Evolutionary conservation across 1,139 yeast genomes (phyloP), one percentile per base, ranked within the genome.

Genomic region (Kluyveromyces sp.): DNA sequence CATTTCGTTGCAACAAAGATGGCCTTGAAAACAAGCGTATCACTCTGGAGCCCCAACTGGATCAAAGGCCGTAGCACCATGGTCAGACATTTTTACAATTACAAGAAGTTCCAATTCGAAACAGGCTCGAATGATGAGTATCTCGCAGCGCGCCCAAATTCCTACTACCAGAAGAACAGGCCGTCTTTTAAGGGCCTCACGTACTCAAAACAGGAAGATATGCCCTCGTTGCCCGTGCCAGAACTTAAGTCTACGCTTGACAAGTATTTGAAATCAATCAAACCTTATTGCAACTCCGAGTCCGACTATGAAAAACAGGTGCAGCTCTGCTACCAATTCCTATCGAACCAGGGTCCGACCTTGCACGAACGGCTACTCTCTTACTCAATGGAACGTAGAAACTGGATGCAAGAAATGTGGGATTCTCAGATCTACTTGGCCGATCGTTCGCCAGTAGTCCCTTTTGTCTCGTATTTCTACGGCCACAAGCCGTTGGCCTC

Each of bases 381-480:
- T 30, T 78, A 79, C 57, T 82, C 94, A 37, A 77, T 80, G 55
- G 68, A 63, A 48, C 70, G 67, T 46, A 82, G 87, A 63, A 92
- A 92, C 67, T 92, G 98, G 98, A 76, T 92, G 61, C 79, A 87
- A 46, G 84, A 79, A 51, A 88, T 84, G 75, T 92, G 98, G 98
- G 96, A 90, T 66, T 86, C 86, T 60, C 88, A 84, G 57, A 96
- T 97, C 32, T 92, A 92, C 68, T 72, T 92, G 73, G 81, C 86
- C 37, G 89, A 88, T 69, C 78, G 95, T 57, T 97, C 88, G 65
- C 96, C 97, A 0, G 87, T 92, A 27, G 88, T 87, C 32, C 97
- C 97, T 15, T 89, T 81, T 63, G 96, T 88, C 37, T 86, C 96
- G 8, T 92, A 92, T 70, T 92, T 89, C 60, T 90, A 80, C 68